These are phyloP conservation scores for Yamadazyma insecticola DNA, from an alignment of 805 yeast genomes.

Conservation along the genomic window DNA sequence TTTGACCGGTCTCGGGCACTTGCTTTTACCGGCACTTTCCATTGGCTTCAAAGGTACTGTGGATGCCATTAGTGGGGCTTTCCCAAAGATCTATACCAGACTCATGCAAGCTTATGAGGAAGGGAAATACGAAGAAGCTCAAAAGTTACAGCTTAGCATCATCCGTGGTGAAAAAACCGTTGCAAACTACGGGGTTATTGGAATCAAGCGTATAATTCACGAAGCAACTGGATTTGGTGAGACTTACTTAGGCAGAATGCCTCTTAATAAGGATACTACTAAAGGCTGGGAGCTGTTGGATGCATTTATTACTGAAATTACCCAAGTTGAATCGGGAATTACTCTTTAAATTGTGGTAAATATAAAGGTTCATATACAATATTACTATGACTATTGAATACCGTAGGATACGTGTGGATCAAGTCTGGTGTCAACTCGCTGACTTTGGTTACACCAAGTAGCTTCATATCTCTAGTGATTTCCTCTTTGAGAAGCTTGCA, in stretches of 20 bases:
- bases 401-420: conserved; percentile 14
- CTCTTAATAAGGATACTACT: conserved; percentile 35
- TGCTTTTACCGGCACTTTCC: conserved; percentile 42
- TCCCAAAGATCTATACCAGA: conserved; percentile 45
- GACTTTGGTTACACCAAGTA: conserved; percentile 67
- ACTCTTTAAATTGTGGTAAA: conserved; percentile 11
- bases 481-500: conserved; percentile 65
- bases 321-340: too few species aligned
- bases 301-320: conserved; percentile 37
- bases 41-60: conserved; percentile 49
- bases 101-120: conserved; percentile 33
- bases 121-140: conserved; percentile 40
- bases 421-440: conserved; percentile 41
- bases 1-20: conserved; percentile 50
- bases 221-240: conserved; percentile 39
- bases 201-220: conserved; percentile 41
- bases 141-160: conserved; percentile 35
- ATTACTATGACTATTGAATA: conserved; percentile 21
- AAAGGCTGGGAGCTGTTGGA: conserved; percentile 26
- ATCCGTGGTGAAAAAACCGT: conserved; percentile 45
- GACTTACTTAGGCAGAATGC: conserved; percentile 42
- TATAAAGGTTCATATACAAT: conserved; percentile 12
- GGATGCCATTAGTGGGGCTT: conserved; percentile 50
- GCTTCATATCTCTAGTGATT: conserved; percentile 71
- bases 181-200: conserved; percentile 40